Evolutionary conservation across 2,329 filamentous ascomycete genomes (phyloP), one percentile per base, ranked within the genome.

Genomic region (Scedosporium minutisporum): DNA sequence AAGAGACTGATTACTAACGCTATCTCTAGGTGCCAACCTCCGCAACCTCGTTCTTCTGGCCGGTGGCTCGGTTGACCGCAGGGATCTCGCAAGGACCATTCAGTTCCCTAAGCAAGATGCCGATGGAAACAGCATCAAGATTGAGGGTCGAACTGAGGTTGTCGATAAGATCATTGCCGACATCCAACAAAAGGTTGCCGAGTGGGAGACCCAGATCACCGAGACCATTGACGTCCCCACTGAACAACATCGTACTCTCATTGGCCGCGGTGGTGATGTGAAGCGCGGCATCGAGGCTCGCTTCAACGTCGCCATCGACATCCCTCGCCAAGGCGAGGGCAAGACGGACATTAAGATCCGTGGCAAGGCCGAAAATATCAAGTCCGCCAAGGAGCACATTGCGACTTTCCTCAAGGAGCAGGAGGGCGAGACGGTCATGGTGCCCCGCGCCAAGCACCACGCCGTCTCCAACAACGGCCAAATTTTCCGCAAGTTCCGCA

Each of bases 81-180:
- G 90, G 48, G 88, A 90, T 65, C 85, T 95, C 68, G 90, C 92
- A 60, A 90, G 93, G 66, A 91, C 93, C 69, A 91, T 99, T 64
- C 92, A 93, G 73, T 97, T 99, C 80, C 95, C 95, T 63, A 92
- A 93, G 73, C 87, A 90, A 67, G 93, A 96, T 63, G 85, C 88
- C 61, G 87, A 89, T 64, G 91, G 90, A 55, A 91, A 89, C 71
- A 84, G 83, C 27, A 96, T 99, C 75, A 93, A 89, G 72, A 81
- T 99, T 5, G 93, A 97, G 76, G 95, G 95, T 33, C 88, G 89
- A 58, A 87, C 85, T 65, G 86, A 87, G 46, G 81, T 99, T 25
- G 93, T 97, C 1, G 89, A 96, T 69, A 96, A 91, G 77, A 96
- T 99, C 68, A 81, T 93, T 69, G 82, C 87, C 61, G 84, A 90